Evolutionary conservation across 306 rosid species (phyloP).

Genomic region (Urtica urens): DNA sequence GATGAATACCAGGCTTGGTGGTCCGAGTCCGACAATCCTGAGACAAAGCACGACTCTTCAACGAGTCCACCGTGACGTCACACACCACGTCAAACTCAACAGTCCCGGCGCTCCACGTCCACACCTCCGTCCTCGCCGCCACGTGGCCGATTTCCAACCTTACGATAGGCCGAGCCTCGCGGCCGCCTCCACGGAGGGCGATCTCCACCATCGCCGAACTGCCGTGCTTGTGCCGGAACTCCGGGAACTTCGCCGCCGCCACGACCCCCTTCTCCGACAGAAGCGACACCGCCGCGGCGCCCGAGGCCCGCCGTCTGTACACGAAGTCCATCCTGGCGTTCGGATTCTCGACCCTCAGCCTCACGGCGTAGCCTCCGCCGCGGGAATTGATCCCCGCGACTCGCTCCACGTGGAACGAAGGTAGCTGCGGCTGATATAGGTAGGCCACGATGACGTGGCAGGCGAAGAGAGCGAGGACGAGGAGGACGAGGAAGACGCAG

Average conservation of each 20-base stretch:
- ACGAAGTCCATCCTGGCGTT: constrained; percentile 18
- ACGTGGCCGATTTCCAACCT: constrained; percentile 21
- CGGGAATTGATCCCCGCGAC: not conserved
- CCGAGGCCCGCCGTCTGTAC: constrained; percentile 34
- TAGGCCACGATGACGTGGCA: too few species aligned
- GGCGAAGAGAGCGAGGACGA: constrained; percentile 13
- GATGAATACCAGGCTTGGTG: too few species aligned
- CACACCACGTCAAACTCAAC: constrained; percentile 24
- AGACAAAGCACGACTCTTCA: constrained; percentile 39
- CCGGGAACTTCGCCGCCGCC: constrained; percentile 27
- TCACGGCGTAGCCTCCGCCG: constrained; percentile 12
- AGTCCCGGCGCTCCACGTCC: constrained; percentile 16
- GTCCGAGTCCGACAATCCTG: constrained; percentile 38
- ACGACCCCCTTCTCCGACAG: constrained; percentile 17
- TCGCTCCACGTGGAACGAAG: constrained; percentile 18
- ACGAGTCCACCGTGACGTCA: constrained; percentile 24
- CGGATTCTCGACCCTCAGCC: constrained; percentile 19
- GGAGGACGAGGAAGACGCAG: not conserved
- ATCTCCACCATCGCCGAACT: constrained; percentile 5
- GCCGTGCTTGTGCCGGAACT: constrained; percentile 11
- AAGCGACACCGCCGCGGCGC: constrained; percentile 33
- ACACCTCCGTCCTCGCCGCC: constrained; percentile 11
- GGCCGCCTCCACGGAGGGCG: constrained; percentile 20
- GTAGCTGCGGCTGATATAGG: constrained; percentile 30
- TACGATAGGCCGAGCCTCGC: constrained; percentile 12